A percentile compares a stretch with the other conserved stretches of the same genome.
phyloP scores from a whole-genome alignment of 768 basidiomycete species.

The Psilocybe cyanescens region DNA sequence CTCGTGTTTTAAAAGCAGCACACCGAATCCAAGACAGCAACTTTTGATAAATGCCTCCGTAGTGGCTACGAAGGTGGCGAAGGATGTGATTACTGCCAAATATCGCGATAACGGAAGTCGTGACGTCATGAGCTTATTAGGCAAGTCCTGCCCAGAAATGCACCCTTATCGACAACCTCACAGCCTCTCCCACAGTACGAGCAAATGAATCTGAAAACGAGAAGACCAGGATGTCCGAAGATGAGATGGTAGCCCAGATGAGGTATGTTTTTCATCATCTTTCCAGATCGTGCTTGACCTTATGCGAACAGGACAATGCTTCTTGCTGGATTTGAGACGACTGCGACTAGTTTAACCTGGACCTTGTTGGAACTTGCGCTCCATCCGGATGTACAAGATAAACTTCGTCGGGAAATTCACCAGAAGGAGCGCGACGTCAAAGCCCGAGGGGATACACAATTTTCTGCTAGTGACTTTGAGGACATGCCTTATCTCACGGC shows the following conservation, averaged over 20 bases:
- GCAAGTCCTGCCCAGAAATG: conserved; percentile 27
- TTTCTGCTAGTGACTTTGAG: conserved; percentile 49
- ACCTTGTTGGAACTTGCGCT: conserved; percentile 64
- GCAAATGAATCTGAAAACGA: conserved; percentile 54
- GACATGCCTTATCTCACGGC: conserved; percentile 51
- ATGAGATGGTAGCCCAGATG: conserved; percentile 52
- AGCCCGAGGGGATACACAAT: conserved; percentile 38
- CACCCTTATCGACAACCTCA: background rate
- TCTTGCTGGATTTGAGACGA: conserved; percentile 64
- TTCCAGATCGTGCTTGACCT: conserved; percentile 34
- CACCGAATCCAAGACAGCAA: conserved; percentile 32
- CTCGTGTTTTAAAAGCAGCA: conserved; percentile 35
- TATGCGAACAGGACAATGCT: conserved; percentile 52
- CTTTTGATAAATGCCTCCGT: conserved; percentile 34
- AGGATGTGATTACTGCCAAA: conserved; percentile 39
- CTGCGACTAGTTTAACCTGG: conserved; percentile 62
- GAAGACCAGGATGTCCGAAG: conserved; percentile 44
- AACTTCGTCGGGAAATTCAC: conserved; percentile 63
- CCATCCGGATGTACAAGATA: conserved; percentile 59
- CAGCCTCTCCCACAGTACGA: conserved; percentile 39
- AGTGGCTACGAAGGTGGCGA: conserved; percentile 35
- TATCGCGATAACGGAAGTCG: conserved; percentile 31
- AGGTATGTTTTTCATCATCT: conserved; percentile 49
- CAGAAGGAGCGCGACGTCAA: conserved; percentile 38
- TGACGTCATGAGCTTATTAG: conserved; percentile 48